Evolutionary conservation across 257 asterid genomes (phyloP).

Genomic region (Solanum etuberosum): DNA sequence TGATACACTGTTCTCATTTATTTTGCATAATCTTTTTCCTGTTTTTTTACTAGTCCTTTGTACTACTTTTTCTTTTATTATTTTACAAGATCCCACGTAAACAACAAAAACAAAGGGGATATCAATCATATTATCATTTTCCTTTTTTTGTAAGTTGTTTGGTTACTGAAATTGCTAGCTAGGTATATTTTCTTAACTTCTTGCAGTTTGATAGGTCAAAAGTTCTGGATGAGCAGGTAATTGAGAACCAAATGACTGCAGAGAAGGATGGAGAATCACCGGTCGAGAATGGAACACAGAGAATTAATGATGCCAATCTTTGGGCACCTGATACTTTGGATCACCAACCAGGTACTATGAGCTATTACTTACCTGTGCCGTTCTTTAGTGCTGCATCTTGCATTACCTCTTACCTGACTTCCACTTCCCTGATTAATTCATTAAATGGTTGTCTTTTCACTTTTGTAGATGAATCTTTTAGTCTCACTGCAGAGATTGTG

Average conservation of each 20-base stretch:
- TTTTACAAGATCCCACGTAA: not conserved
- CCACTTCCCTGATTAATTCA: not conserved
- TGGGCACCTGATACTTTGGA: conserved; percentile 60
- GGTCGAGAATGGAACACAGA: conserved; percentile 21
- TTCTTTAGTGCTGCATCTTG: not conserved
- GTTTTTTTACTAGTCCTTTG: not conserved
- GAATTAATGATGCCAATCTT: conserved; percentile 23
- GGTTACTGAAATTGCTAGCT: conserved; percentile 5
- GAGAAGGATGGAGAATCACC: conserved; percentile 21
- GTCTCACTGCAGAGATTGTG: conserved; percentile 15
- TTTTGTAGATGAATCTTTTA: conserved; percentile 30
- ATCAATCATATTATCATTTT: not conserved
- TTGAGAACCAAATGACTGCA: conserved; percentile 12
- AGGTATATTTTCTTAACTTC: conserved; percentile 10
- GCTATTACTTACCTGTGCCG: not conserved
- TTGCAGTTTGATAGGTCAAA: conserved; percentile 29
- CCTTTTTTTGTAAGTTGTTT: not conserved
- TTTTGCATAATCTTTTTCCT: not conserved
- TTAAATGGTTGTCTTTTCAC: not conserved
- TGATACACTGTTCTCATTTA: not conserved
- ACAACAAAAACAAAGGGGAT: not conserved
- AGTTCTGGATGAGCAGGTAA: conserved; percentile 11
- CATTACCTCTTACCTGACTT: not conserved
- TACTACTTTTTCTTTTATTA: not conserved
- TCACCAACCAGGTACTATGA: conserved; percentile 37